phyloP scores from a whole-genome alignment of 2,329 filamentous ascomycete species.

The Gnomoniopsis smithogilvyi region DNA sequence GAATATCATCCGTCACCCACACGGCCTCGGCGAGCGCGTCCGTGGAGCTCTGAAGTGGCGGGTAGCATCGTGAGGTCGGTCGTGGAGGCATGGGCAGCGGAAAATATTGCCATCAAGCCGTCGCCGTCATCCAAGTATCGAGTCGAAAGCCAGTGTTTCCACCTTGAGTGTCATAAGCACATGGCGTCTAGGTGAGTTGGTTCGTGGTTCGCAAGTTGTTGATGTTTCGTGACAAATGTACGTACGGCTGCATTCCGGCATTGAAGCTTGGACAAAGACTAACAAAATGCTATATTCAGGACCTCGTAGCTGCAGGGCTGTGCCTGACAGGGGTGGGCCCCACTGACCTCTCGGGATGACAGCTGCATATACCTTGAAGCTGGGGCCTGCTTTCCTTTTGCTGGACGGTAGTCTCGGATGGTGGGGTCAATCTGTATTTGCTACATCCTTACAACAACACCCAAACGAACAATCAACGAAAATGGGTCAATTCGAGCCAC shows the following conservation, averaged over 20 bases:
- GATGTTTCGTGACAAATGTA: neutral
- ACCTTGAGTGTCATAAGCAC: neutral
- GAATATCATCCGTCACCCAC: conserved; percentile 58
- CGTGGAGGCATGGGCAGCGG: conserved; percentile 17
- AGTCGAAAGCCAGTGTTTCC: neutral
- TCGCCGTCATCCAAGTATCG: neutral
- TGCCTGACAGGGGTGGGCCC: neutral
- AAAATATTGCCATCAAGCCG: conserved; percentile 1
- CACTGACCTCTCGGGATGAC: neutral
- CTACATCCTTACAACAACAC: neutral
- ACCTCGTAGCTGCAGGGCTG: neutral
- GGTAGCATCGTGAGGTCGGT: conserved; percentile 29
- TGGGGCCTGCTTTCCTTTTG: too few species aligned
- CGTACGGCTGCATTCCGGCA: too few species aligned
- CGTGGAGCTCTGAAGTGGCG: conserved; percentile 42
- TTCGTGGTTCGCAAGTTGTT: neutral
- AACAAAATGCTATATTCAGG: neutral
- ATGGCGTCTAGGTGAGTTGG: neutral
- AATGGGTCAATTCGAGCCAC: conserved; percentile 61
- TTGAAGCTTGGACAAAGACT: neutral
- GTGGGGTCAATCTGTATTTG: neutral
- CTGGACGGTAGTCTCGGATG: too few species aligned
- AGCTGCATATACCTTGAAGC: neutral
- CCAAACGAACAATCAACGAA: neutral
- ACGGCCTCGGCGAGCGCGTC: conserved; percentile 39